A percentile compares a stretch with the other conserved stretches of the same genome.
Evolutionary conservation across 2,329 filamentous ascomycete genomes (phyloP).

Genomic region (Fusarium musae): DNA sequence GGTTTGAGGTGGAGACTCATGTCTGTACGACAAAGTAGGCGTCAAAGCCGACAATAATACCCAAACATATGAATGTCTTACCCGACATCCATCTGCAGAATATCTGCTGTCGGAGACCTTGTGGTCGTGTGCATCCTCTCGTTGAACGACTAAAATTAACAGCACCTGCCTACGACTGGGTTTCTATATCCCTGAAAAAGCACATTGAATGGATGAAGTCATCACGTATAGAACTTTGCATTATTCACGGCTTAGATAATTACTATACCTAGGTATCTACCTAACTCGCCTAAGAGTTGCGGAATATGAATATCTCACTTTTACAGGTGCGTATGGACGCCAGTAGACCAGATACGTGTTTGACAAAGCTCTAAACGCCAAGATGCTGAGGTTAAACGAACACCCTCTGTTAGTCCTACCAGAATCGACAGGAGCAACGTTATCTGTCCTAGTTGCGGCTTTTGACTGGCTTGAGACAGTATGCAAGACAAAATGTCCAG

Average conservation of each 20-base stretch:
- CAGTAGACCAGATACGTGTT: constrained; percentile 1
- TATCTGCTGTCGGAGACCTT: background rate
- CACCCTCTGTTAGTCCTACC: background rate
- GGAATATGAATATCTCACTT: background rate
- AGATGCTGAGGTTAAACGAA: constrained; percentile 1
- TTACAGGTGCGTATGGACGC: background rate
- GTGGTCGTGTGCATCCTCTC: background rate
- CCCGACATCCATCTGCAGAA: background rate
- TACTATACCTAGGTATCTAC: background rate
- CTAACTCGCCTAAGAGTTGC: background rate
- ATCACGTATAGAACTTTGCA: background rate
- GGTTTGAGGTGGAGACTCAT: constrained; percentile 18
- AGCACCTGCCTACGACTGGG: background rate
- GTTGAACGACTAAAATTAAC: background rate
- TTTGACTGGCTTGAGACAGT: background rate
- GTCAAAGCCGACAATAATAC: constrained; percentile 11
- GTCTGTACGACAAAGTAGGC: background rate
- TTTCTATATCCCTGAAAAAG: background rate
- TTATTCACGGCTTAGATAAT: background rate
- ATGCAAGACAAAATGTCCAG: background rate
- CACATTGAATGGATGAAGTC: background rate
- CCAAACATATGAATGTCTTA: background rate
- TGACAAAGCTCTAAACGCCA: background rate
- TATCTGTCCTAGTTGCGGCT: background rate
- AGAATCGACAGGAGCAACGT: background rate